Evolutionary conservation across 257 asterid genomes (phyloP).

Genomic region (Paraleonurus japonicus): DNA sequence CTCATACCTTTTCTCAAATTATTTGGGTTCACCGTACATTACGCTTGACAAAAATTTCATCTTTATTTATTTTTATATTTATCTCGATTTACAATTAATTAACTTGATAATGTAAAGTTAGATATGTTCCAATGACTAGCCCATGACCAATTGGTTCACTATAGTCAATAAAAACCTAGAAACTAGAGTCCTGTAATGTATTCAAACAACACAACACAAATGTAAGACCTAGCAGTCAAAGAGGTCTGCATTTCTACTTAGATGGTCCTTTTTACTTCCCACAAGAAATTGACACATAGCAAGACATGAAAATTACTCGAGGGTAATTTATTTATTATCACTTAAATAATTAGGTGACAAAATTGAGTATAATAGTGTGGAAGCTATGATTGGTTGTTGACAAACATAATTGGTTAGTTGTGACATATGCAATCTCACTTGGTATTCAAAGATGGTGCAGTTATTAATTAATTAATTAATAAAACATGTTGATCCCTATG

Average conservation of each 20-base stretch:
- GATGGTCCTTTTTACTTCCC: constrained; percentile 29
- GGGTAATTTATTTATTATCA: not conserved
- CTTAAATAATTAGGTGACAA: constrained; percentile 18
- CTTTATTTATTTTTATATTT: too few species aligned
- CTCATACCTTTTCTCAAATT: too few species aligned
- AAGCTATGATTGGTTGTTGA: constrained; percentile 30
- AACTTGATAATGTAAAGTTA: too few species aligned
- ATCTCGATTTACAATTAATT: not conserved
- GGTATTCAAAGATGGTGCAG: not conserved
- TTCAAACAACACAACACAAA: constrained; percentile 7
- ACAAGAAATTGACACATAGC: constrained; percentile 7
- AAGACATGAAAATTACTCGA: not conserved
- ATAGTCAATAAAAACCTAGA: not conserved
- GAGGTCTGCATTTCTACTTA: constrained; percentile 14
- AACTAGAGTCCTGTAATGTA: not conserved
- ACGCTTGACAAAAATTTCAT: too few species aligned
- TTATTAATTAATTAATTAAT: too few species aligned
- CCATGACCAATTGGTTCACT: not conserved
- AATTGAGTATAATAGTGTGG: constrained; percentile 11
- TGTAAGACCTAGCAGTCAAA: constrained; percentile 26
- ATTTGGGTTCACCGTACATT: too few species aligned
- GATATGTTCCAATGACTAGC: not conserved
- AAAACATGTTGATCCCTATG: too few species aligned
- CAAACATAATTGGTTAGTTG: constrained; percentile 25
- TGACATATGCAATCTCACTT: constrained; percentile 22